These are phyloP conservation scores for Klebsormidium nitens DNA, from an alignment of 139 green algal species.

Conservation along the genomic window DNA sequence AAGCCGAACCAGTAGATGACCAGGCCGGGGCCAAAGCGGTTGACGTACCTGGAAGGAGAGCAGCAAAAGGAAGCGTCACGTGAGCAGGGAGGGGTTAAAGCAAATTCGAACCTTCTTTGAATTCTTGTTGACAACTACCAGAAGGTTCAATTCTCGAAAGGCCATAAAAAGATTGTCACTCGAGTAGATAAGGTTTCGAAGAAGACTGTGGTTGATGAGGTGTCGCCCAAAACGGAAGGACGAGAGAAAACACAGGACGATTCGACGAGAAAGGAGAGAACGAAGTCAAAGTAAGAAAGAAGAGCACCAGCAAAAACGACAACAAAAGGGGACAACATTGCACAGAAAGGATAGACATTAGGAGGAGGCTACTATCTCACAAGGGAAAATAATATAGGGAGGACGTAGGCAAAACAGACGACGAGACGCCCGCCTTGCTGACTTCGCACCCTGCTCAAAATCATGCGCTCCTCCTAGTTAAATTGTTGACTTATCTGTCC, in stretches of 20 bases:
- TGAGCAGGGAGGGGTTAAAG: background rate
- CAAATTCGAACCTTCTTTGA: background rate
- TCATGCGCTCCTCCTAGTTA: background rate
- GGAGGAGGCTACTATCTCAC: too few relatives aligned
- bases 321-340: too few relatives aligned
- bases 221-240: background rate
- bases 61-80: background rate
- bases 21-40: slow-evolving; percentile 71
- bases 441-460: background rate
- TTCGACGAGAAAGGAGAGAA: too few relatives aligned
- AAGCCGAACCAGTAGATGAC: slow-evolving; percentile 92
- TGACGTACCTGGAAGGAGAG: background rate
- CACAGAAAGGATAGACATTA: too few relatives aligned
- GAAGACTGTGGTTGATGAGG: background rate
- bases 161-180: background rate
- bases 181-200: background rate
- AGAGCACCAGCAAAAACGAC: too few relatives aligned
- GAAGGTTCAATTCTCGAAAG: background rate
- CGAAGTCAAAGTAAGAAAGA: too few relatives aligned
- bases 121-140: background rate
- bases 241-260: too few relatives aligned
- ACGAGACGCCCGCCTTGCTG: too few relatives aligned
- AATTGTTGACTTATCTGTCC: background rate
- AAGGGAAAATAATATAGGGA: too few relatives aligned
- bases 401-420: too few relatives aligned